Evolutionary conservation across 805 yeast genomes (phyloP).

Genomic region (Saccharomycopsis javanensis): DNA sequence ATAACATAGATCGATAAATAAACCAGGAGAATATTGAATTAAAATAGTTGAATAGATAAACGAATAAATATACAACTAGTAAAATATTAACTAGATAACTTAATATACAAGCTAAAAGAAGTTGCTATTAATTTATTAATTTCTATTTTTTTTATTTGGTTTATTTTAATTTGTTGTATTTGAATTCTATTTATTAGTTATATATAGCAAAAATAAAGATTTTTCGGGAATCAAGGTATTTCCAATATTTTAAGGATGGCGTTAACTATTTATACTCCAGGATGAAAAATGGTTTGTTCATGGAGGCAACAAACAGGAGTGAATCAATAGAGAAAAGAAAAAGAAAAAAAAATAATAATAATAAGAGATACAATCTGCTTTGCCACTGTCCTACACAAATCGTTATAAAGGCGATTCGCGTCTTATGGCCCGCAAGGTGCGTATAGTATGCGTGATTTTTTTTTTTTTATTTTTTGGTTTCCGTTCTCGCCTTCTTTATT

Average conservation of each 20-base stretch:
- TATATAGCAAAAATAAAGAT: neutral
- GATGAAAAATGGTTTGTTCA: neutral
- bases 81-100: too few species aligned
- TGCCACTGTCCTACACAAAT: neutral
- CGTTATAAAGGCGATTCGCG: neutral
- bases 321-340: too few species aligned
- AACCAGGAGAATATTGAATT: neutral
- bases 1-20: neutral
- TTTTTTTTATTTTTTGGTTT: neutral
- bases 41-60: neutral
- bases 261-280: neutral
- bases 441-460: neutral
- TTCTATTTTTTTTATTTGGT: too few species aligned
- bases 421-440: neutral
- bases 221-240: neutral
- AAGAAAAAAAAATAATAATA: too few species aligned
- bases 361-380: too few species aligned
- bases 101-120: too few species aligned
- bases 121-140: too few species aligned
- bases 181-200: neutral
- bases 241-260: neutral
- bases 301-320: neutral
- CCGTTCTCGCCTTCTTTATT: constrained; percentile 1
- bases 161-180: too few species aligned
- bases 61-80: neutral